These are phyloP conservation scores for Saccharomyces pastorianus DNA, from an alignment of 1,139 yeast species.

Conservation along the genomic window DNA sequence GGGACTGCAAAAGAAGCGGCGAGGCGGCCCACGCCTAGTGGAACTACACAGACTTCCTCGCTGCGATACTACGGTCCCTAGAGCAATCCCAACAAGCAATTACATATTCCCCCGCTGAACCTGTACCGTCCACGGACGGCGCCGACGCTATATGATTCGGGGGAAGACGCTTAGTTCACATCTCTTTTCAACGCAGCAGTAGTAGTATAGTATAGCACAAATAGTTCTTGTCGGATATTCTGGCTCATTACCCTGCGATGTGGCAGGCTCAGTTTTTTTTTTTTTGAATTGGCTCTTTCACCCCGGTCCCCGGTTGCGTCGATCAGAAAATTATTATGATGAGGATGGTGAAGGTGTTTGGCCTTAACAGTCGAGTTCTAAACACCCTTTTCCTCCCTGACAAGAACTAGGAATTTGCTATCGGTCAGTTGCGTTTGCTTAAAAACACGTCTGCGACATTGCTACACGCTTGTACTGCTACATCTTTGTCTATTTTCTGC, in stretches of 20 bases:
- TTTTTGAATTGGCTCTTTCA: background rate
- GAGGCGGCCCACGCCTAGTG: background rate
- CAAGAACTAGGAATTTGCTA: background rate
- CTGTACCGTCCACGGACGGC: background rate
- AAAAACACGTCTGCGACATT: background rate
- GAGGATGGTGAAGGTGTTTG: background rate
- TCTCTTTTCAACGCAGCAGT: background rate
- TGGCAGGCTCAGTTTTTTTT: background rate
- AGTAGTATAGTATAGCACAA: background rate
- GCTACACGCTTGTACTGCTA: background rate
- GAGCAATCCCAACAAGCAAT: background rate
- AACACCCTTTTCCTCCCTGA: background rate
- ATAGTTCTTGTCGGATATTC: background rate
- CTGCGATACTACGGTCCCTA: background rate
- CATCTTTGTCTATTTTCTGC: background rate
- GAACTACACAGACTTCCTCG: background rate
- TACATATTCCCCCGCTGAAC: constrained; percentile 1
- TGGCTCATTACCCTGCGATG: background rate
- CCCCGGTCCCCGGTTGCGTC: background rate
- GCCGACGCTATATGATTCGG: background rate
- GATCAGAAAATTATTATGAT: background rate
- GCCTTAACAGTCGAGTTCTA: background rate
- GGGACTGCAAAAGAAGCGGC: background rate
- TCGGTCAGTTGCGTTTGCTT: background rate
- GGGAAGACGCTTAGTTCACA: background rate